Evolutionary conservation across 257 asterid genomes (phyloP).

Genomic region (Fraxinus americana): DNA sequence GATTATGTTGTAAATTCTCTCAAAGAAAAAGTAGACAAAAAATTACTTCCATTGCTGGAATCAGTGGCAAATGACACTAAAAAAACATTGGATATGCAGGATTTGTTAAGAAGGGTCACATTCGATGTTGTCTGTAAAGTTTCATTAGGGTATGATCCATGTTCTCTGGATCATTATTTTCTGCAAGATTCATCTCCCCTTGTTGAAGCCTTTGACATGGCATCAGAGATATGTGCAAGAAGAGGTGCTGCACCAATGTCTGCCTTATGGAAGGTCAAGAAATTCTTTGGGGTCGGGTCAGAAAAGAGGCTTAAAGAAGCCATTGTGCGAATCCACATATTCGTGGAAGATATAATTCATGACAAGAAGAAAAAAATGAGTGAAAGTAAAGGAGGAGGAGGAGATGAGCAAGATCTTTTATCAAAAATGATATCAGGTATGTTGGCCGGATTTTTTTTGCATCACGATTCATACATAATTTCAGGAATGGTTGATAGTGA

Average conservation of each 20-base stretch:
- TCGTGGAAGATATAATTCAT: slow-evolving; percentile 33
- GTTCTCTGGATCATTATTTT: slow-evolving; percentile 38
- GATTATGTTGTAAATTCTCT: slow-evolving; percentile 34
- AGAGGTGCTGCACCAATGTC: slow-evolving; percentile 52
- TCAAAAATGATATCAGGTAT: slow-evolving; percentile 38
- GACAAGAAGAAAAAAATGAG: slow-evolving; percentile 24
- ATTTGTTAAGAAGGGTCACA: slow-evolving; percentile 51
- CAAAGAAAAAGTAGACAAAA: slow-evolving; percentile 40
- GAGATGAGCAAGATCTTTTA: slow-evolving; percentile 34
- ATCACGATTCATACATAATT: background rate
- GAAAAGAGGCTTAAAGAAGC: slow-evolving; percentile 52
- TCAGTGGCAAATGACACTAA: slow-evolving; percentile 30
- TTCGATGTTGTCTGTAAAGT: slow-evolving; percentile 60
- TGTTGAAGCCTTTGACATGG: slow-evolving; percentile 55
- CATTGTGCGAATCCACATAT: slow-evolving; percentile 40
- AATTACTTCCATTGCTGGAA: slow-evolving; percentile 52
- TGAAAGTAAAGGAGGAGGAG: background rate
- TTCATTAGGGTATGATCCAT: slow-evolving; percentile 62
- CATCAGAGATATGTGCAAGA: slow-evolving; percentile 60
- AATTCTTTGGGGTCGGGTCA: slow-evolving; percentile 43
- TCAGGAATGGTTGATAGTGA: background rate
- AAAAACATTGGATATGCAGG: slow-evolving; percentile 57
- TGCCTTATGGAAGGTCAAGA: slow-evolving; percentile 54
- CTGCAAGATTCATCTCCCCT: slow-evolving; percentile 35
- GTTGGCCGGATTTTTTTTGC: background rate